Evolutionary conservation across 2,329 filamentous ascomycete genomes (phyloP), one percentile per base, ranked within the genome.

Genomic region (Eutypa lata): DNA sequence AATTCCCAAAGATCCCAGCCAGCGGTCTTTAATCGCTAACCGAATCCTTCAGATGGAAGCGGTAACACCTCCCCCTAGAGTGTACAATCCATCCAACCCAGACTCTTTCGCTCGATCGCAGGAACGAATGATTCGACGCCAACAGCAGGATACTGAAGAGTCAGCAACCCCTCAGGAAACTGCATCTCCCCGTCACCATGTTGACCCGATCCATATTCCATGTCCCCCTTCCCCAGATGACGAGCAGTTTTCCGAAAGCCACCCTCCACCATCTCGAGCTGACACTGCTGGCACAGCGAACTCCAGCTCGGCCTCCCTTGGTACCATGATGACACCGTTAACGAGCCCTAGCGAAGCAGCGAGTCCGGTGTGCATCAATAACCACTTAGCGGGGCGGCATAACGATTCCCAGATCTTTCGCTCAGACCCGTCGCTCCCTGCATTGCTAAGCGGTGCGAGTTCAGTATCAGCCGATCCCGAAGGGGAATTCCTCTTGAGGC

Each of bases 391-490:
- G 7, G 67, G 71, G 4, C 68, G 68, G 21, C 74, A 74, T 54
- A 71, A 70, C n/a, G 65, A 71, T 1, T 72, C 75, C 3, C 72
- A 76, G 8, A 78, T 79, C 2, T 86, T 84, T 65, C 81, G 81
- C 51, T 87, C 83, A 3, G 83, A 87, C 49, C 83, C 83, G 0
- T 87, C 84, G 5, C 68, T 87, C 2, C 84, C 84, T 11, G 83
- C 83, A 7, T 70, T 87, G 7, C 73, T 87, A 11, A 87, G 83
- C 52, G 81, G 83, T 11, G 81, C 83, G 8, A 86, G 83, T 61
- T 87, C 84, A 2, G 77, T 86, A 10, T 87, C 82, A 14, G 82
- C 80, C 1, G 84, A 86, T 58, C 72, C 79, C 21, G 84, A 87
- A 56, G 81, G 78, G 1, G 84, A 87, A 47, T 81, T 84, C 38